phyloP scores from a whole-genome alignment of 768 basidiomycete species.

The Xerocomus potaroensis region DNA sequence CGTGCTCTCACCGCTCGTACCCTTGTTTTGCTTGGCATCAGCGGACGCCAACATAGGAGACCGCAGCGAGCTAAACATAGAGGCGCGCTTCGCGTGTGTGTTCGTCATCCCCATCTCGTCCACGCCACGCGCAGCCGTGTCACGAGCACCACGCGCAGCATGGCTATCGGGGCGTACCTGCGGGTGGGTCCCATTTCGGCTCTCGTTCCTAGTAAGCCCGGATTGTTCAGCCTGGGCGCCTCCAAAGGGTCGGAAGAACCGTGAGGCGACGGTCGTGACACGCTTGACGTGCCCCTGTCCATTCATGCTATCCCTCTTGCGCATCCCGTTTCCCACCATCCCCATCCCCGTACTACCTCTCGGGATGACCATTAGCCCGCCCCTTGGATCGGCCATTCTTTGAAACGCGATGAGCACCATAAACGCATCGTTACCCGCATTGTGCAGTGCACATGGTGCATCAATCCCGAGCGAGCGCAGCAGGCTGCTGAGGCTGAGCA shows the following conservation, averaged over 20 bases:
- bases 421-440: slow-evolving; percentile 80
- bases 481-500: slow-evolving; percentile 59
- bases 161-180: background rate
- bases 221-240: background rate
- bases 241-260: slow-evolving; percentile 15
- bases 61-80: slow-evolving; percentile 3
- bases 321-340: background rate
- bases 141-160: background rate
- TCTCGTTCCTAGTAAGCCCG: background rate
- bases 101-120: slow-evolving; percentile 38
- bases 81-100: slow-evolving; percentile 23
- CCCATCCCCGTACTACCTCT: background rate
- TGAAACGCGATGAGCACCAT: slow-evolving; percentile 66
- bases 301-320: background rate
- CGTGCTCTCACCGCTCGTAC: background rate
- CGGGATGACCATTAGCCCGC: slow-evolving; percentile 15
- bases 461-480: slow-evolving; percentile 52
- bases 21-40: background rate
- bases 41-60: slow-evolving; percentile 1
- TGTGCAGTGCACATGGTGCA: slow-evolving; percentile 47
- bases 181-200: background rate
- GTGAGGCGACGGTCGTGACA: slow-evolving; percentile 15
- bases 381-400: slow-evolving; percentile 55
- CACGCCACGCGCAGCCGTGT: slow-evolving; percentile 9
- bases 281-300: slow-evolving; percentile 6